Base-by-base conservation (phyloP, 108 stramenopile species). In the Pseudonitzschia delicatissima region DNA sequence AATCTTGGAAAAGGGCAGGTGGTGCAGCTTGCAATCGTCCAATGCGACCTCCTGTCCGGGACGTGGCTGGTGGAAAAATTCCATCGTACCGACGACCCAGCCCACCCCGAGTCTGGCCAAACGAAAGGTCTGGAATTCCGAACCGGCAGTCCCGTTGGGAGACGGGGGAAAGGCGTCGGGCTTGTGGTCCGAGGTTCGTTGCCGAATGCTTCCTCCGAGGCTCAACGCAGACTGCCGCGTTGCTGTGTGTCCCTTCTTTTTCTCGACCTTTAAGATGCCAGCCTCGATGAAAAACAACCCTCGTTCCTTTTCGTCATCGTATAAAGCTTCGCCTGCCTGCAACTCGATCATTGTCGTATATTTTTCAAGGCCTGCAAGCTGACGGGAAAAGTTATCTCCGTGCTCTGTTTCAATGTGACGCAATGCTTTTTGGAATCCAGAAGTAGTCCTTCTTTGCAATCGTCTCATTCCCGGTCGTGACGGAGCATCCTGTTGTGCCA, bases 221-320 rank as follows among this genome's bases (percentile, higher is more conserved):
- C 13, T 6, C 12, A 25, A 35, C 1, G 36, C 5, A 29, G 53
- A 55, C 32, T 37, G 4, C 15, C 57, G 39, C n/a, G 49, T 70
- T 2, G 34, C 31, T 27, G 69, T 70, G 11, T 37, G 7, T 4
- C 35, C 44, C 12, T 53, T 51, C n/a, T 44, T 39, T 3, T 25
- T 33, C 53, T 75, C 53, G 13, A 59, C 57, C 58, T 62, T 82
- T 25, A 88, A 45, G 18, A 86, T 49, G 7, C 87, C 87, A 27
- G 51, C 55, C 63, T 89, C 87, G 15, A 89, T 79, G 52, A 89
- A 89, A 67, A 82, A 89, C 12, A 89, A 60, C 2, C 87, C 87
- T 40, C 82, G 69, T 37, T 72, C 71, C 17, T 18, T 25, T 17
- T 37, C 15, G 39, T 77, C 70, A 23, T 71, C 52, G 53, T 67